Evolutionary conservation across 2,329 filamentous ascomycete species (phyloP), one percentile per base, ranked within the genome.

Genomic region (Aspergillus sp.): DNA sequence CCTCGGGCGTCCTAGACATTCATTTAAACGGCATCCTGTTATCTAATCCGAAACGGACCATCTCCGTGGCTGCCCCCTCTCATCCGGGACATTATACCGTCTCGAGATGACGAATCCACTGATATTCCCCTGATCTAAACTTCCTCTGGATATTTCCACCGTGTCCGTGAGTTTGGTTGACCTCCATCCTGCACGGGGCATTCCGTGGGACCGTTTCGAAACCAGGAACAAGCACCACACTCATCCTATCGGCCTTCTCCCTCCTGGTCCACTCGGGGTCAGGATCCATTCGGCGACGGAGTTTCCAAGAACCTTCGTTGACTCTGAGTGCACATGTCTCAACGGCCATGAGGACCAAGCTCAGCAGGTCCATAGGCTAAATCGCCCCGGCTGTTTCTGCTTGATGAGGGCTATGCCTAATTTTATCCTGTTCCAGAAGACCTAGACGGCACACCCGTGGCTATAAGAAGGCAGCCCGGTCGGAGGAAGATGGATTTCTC

Each of bases 31-130:
- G 21, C 39, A 12, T 45, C 53, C 53, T 39, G 39, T 55, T 45
- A 55, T 55, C 53, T 43, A 45, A 55, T 55, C 28, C 53, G 53
- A 55, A 55, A 55, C 53, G 53, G 53, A 32, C 53, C 41, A 36
- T 28, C 47, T 50, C 47, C 47, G 47, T 50, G 47, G 41, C 41
- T 45, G n/a, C 17, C 47, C 41, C 41, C 17, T 45, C 41, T 21
- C 41, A 23, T 32, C 9, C 47, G 53, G 41, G 53, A 47, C 28
- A 47, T 55, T 17, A 55, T 50, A 12, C 25, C 25, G 28, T 28
- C 47, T 30, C 13, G 28, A 30, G 39, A 28, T 55, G 53, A 55
- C 53, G 53, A 55, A 55, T 55, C 53, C 53, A 55, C 53, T 28
- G 53, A 36, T 13, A 2, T 45, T 55, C 53, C 39, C 41, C 53